Evolutionary conservation across 1,284 basidiomycete species (phyloP), one percentile per base, ranked within the genome.

Genomic region (Cronartium quercuum): DNA sequence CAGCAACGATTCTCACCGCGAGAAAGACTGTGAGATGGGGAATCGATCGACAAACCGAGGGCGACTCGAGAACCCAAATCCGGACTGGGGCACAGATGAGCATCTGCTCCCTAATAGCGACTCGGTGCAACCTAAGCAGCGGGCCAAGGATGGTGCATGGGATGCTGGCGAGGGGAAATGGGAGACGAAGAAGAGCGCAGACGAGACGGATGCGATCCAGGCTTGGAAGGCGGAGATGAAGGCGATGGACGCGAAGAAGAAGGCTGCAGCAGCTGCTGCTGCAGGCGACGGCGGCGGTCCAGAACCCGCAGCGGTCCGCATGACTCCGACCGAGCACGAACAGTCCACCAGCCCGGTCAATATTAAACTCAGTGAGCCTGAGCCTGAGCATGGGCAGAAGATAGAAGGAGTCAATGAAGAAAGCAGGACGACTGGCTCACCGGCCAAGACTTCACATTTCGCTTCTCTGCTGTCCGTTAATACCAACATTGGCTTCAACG

Each of bases 171-270:
- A 75, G 60, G 71, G 71, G 9, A 75, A 75, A 62, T 75, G 71
- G 71, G 71, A 75, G 29, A 67, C 67, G 21, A 65, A 61, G 24
- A 41, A 47, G 41, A 47, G 41, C 18, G 21, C 51, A n/a, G 47
- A 65, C 38, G 71, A 67, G 24, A 67, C 71, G 15, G 71, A 75
- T 62, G 71, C 71, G 37, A 75, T 75, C 47, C 71, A 75, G 40
- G 41, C 65, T 15, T 75, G 71, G 71, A 75, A 75, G 62, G 71
- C 71, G 5, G 71, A 75, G 57, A 75, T 75, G 71, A 75, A 75
- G 60, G 71, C 71, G 37, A 55, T 75, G 18, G 71, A 75, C 18
- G 71, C 71, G 10, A 66, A 75, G 40, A 75, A 67, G 57, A 66
- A 75, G 62, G 21, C 57, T 29, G 58, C 65, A 21, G 58, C 51